Evolutionary conservation across 2,329 filamentous ascomycete species (phyloP).

Genomic region (Cercospora sojina): DNA sequence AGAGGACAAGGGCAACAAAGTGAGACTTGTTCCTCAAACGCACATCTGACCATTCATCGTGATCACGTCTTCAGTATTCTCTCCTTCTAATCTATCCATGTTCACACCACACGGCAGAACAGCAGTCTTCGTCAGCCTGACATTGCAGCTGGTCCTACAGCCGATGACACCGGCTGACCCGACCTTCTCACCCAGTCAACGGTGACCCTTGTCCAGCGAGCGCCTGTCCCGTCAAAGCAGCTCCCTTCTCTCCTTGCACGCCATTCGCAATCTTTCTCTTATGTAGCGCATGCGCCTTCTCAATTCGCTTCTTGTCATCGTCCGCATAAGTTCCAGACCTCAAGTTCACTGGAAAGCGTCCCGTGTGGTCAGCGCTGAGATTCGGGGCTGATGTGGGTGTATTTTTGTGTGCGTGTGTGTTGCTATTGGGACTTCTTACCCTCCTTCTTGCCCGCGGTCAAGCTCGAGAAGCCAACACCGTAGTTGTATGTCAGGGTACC

Average conservation of each 20-base stretch:
- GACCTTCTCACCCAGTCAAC: neutral
- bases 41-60: neutral
- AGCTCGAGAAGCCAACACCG: conserved; percentile 45
- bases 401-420: neutral
- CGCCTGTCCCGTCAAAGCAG: conserved; percentile 11
- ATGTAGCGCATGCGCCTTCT: conserved; percentile 14
- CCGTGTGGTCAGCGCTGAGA: conserved; percentile 2
- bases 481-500: conserved; percentile 47
- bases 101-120: neutral
- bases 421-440: conserved; percentile 15
- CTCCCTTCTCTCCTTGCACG: conserved; percentile 7
- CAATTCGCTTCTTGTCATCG: conserved; percentile 16
- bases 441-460: conserved; percentile 33
- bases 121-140: neutral
- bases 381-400: neutral
- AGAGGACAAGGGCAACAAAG: neutral
- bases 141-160: neutral
- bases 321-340: conserved; percentile 19
- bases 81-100: neutral
- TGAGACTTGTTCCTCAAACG: neutral
- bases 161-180: neutral
- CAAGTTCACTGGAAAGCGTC: conserved; percentile 17
- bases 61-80: neutral
- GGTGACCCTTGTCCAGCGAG: conserved; percentile 4
- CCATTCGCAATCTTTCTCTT: conserved; percentile 10